Evolutionary conservation across 306 rosid species (phyloP), one percentile per base, ranked within the genome.

Genomic region (Carpinus viminea): DNA sequence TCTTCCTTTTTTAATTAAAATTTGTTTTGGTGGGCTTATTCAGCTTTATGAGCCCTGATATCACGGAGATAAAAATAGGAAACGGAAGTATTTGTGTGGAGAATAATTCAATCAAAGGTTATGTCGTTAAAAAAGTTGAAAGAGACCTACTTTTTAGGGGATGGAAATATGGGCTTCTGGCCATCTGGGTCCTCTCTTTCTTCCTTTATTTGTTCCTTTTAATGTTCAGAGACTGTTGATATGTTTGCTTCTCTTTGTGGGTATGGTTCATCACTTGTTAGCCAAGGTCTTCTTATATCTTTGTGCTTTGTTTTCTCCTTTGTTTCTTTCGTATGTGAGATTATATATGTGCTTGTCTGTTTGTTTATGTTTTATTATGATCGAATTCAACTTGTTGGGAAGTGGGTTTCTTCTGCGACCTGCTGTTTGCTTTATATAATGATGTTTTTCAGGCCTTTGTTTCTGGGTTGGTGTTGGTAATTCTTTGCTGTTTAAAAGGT

Each of bases 21-120:
- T 75, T 57, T 65, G 47, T 56, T 12, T 65, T 38, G 78, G 46
- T 43, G 76, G 78, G 78, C 52, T 43, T 68, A 31, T 72, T 90
- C 83, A 79, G 85, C 75, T 87, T 74, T 74, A 72, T 75, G 56
- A 68, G 87, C 51, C 88, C 90, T 86, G 81, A 82, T 86, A 85
- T 83, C 72, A 73, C 86, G 97, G 96, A 81, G 89, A 84, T 78
- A 24, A 75, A 55, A 61, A 74, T 70, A 75, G 81, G 34, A 74
- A 57, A n/a, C 62, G 18, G 59, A 60, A 74, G 79, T 59, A 73
- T 80, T 74, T 74, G 85, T 85, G 91, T 76, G 91, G 89, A 90
- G 92, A 88, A 81, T 68, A 89, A 81, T 92, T 81, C 85, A 83
- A 79, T 85, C 20, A 50, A 80, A 74, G 85, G 54, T 80, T 31